A percentile compares a stretch with the other conserved stretches of the same genome.
Evolutionary conservation across 768 basidiomycete species (phyloP).

Genomic region (Kwoniella dejecticola): DNA sequence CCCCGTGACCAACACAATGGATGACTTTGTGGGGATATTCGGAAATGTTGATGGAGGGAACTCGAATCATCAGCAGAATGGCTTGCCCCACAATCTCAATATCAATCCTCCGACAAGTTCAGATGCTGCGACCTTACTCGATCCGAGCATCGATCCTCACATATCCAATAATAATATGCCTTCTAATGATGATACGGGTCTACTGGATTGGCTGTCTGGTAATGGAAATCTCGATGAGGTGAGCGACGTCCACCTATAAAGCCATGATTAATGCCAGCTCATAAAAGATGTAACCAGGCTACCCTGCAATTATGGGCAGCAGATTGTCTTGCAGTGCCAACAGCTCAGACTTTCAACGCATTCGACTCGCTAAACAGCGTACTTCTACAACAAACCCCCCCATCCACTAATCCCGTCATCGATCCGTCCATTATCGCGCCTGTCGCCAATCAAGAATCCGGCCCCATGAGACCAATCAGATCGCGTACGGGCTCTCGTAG

Average conservation of each 20-base stretch:
- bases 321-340: constrained; percentile 30
- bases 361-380: constrained; percentile 32
- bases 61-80: too few relatives aligned
- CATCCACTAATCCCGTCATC: not conserved
- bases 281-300: constrained; percentile 14
- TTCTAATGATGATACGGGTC: constrained; percentile 10
- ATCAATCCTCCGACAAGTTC: not conserved
- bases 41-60: constrained; percentile 8
- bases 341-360: constrained; percentile 24
- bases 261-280: not conserved
- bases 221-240: constrained; percentile 31
- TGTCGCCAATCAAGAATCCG: not conserved
- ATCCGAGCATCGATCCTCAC: not conserved
- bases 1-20: constrained; percentile 12
- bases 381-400: constrained; percentile 13
- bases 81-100: not conserved
- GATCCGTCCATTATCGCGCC: constrained; percentile 7
- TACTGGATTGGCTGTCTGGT: constrained; percentile 19
- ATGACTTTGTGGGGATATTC: constrained; percentile 20
- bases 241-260: not conserved
- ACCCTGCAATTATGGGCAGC: constrained; percentile 42
- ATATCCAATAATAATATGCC: not conserved
- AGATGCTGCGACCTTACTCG: not conserved
- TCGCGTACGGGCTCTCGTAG: constrained; percentile 13
- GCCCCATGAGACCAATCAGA: not conserved